phyloP scores from a whole-genome alignment of 176 grass and related monocot genomes.

The Zoysia japonica region DNA sequence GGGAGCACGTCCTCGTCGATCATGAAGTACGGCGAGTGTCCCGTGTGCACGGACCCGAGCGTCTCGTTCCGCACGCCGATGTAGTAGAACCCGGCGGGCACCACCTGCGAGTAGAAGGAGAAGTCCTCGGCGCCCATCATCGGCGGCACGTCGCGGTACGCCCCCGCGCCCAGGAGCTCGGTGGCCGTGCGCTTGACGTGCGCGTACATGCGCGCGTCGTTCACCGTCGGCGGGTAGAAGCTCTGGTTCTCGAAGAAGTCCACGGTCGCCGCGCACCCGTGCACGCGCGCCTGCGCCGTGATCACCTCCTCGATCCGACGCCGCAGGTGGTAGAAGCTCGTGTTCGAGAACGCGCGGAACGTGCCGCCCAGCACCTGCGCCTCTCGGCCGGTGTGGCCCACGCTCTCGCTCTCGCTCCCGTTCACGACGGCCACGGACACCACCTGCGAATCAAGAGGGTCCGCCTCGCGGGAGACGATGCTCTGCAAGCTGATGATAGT shows the following conservation, averaged over 20 bases:
- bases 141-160: slow-evolving; percentile 69
- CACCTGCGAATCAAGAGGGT: slow-evolving; percentile 90
- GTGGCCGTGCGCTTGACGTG: slow-evolving; percentile 58
- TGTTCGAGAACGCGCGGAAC: slow-evolving; percentile 92
- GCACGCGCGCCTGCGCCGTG: slow-evolving; percentile 67
- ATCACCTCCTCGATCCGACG: slow-evolving; percentile 97
- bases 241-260: slow-evolving; percentile 98
- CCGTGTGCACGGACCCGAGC: slow-evolving; percentile 66
- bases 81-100: slow-evolving; percentile 88
- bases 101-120: slow-evolving; percentile 83
- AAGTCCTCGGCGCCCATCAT: slow-evolving; percentile 98
- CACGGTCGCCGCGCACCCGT: slow-evolving; percentile 57
- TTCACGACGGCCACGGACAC: slow-evolving; percentile 71
- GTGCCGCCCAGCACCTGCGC: slow-evolving; percentile 64
- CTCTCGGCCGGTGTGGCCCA: slow-evolving; percentile 11
- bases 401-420: slow-evolving; percentile 2
- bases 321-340: slow-evolving; percentile 84
- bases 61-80: slow-evolving; percentile 86
- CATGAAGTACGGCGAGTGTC: slow-evolving; percentile 77
- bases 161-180: slow-evolving; percentile 43
- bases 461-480: slow-evolving; percentile 81
- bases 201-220: slow-evolving; percentile 69
- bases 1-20: slow-evolving; percentile 93
- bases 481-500: slow-evolving; percentile 78
- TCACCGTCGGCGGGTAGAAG: slow-evolving; percentile 94